Conservation (phyloP, 106 monocot species). For the Amphibolis antarctica region DNA sequence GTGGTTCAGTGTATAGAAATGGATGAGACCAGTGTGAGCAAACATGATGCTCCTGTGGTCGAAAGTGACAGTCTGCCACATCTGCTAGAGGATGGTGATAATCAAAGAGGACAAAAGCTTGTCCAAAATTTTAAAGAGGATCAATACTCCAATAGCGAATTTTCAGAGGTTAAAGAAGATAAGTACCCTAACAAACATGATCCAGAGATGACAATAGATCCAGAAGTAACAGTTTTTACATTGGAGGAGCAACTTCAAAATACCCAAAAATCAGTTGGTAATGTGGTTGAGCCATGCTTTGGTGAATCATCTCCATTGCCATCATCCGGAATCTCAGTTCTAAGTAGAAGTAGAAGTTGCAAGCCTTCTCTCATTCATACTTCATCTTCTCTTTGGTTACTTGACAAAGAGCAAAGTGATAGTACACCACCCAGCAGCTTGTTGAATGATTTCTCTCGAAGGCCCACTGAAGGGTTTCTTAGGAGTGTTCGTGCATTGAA, state of each 20-base stretch:
- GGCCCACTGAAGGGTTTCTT: conserved; percentile 34
- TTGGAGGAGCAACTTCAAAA: conserved; percentile 62
- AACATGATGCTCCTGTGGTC: conserved; percentile 20
- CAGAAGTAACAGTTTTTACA: conserved; percentile 28
- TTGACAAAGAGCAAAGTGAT: conserved; percentile 25
- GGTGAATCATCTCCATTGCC: conserved; percentile 23
- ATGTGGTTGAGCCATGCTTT: conserved; percentile 21
- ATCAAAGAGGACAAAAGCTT: neutral
- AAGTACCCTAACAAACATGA: conserved; percentile 7
- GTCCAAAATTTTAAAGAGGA: neutral
- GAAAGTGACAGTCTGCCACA: conserved; percentile 12
- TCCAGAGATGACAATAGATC: conserved; percentile 9
- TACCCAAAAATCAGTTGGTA: conserved; percentile 25
- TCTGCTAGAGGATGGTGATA: neutral
- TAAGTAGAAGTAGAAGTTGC: conserved; percentile 78
- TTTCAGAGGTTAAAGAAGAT: conserved; percentile 5
- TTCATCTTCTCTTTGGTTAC: conserved; percentile 30
- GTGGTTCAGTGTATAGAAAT: conserved; percentile 83
- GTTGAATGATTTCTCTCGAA: conserved; percentile 40
- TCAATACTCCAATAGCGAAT: neutral
- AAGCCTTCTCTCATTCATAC: conserved; percentile 22
- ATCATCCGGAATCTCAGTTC: conserved; percentile 15
- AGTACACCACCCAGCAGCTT: conserved; percentile 55
- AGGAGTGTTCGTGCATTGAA: conserved; percentile 30
- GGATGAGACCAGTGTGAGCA: conserved; percentile 23